Percentiles rank a stretch among this genome's conserved stretches.
phyloP scores from a whole-genome alignment of 2,329 filamentous ascomycete species.

The Pseudocercospora fuligena region DNA sequence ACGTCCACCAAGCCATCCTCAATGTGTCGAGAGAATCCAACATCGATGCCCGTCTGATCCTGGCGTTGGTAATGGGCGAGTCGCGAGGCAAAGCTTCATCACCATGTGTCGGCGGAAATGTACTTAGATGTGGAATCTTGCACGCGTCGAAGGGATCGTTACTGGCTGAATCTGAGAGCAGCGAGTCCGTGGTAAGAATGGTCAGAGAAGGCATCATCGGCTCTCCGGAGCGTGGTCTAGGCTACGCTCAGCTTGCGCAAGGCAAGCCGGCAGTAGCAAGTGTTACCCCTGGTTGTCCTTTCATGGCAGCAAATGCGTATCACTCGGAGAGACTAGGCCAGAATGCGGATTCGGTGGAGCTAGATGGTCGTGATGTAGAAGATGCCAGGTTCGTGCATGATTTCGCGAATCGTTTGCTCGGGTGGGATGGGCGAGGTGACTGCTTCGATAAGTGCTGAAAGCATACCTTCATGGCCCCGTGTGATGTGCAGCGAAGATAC shows the following conservation, averaged over 20 bases:
- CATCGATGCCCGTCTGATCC: conserved; percentile 29
- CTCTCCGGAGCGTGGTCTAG: conserved; percentile 15
- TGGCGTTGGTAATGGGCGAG: conserved; percentile 33
- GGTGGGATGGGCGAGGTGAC: conserved; percentile 31
- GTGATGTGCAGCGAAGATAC: not conserved
- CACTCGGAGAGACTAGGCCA: conserved; percentile 13
- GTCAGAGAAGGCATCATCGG: conserved; percentile 30
- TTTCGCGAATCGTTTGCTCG: conserved; percentile 33
- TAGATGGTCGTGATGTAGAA: conserved; percentile 17
- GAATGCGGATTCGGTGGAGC: not conserved
- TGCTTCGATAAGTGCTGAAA: conserved; percentile 16
- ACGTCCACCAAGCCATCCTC: conserved; percentile 26
- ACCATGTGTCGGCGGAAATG: conserved; percentile 22
- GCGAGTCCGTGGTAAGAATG: conserved; percentile 28
- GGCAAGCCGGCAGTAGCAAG: conserved; percentile 15
- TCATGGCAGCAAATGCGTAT: conserved; percentile 25
- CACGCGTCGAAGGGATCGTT: conserved; percentile 21
- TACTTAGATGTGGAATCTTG: conserved; percentile 29
- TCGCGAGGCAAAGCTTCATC: conserved; percentile 24
- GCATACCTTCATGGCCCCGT: not conserved
- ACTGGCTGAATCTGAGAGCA: conserved; percentile 20
- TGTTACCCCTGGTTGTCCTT: conserved; percentile 16
- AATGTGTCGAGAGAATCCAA: conserved; percentile 18
- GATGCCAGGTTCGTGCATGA: conserved; percentile 28
- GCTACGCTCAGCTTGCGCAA: conserved; percentile 17